These are phyloP conservation scores for Saccharomycopsis sp. DNA, from an alignment of 805 yeast species.

Conservation along the genomic window DNA sequence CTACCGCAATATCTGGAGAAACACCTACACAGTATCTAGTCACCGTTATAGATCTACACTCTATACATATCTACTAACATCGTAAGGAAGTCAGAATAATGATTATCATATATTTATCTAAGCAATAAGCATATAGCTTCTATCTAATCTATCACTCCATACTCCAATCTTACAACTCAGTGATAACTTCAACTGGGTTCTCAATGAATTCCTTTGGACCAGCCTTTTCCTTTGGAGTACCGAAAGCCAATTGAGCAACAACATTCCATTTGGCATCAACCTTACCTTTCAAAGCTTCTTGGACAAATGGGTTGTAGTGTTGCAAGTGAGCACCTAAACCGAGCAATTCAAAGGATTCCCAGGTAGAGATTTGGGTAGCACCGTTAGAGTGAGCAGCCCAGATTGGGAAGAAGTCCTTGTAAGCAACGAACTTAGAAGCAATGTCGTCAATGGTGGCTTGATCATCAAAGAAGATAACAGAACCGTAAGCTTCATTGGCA, in stretches of 20 bases:
- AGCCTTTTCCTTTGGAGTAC: constrained; percentile 34
- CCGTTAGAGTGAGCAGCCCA: constrained; percentile 44
- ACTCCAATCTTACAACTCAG: background rate
- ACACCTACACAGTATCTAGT: too few species aligned
- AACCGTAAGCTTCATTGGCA: constrained; percentile 42
- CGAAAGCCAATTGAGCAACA: constrained; percentile 46
- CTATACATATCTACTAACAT: too few species aligned
- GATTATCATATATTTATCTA: background rate
- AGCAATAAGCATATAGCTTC: too few species aligned
- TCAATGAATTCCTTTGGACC: constrained; percentile 37
- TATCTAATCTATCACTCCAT: too few species aligned
- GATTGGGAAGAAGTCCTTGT: constrained; percentile 39
- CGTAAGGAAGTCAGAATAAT: too few species aligned
- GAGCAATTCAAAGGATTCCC: constrained; percentile 41
- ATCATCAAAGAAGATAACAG: constrained; percentile 45
- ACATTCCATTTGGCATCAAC: constrained; percentile 40
- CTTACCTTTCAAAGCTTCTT: constrained; percentile 34
- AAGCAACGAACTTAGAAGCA: constrained; percentile 38
- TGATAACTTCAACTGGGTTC: constrained; percentile 32
- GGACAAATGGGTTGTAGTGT: constrained; percentile 43
- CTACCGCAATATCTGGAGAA: too few species aligned
- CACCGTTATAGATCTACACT: too few species aligned
- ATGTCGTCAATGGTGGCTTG: constrained; percentile 32
- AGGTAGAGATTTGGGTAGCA: constrained; percentile 43
- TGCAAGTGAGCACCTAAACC: constrained; percentile 48